A percentile compares a stretch with the other conserved stretches of the same genome.
phyloP scores from a whole-genome alignment of 163 green algal species.

The Volvox carteri region DNA sequence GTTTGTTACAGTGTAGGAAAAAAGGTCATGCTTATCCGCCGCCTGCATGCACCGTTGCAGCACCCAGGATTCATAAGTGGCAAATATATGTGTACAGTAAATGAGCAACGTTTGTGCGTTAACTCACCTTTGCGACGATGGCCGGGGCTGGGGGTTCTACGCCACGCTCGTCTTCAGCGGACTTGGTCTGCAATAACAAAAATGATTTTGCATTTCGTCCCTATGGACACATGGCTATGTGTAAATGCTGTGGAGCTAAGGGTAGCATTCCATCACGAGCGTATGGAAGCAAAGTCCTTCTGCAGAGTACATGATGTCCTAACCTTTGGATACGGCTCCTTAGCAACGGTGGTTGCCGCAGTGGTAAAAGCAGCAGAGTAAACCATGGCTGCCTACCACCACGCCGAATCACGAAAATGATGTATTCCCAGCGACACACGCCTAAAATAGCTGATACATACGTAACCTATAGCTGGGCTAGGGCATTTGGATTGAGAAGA shows the following conservation, averaged over 20 bases:
- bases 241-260: no score
- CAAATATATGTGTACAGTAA: not conserved
- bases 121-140: not conserved
- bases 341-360: not conserved
- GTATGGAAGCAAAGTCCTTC: not conserved
- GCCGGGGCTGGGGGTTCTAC: slow-evolving; percentile 23
- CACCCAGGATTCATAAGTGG: not conserved
- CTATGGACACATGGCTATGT: no score
- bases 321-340: slow-evolving; percentile 43
- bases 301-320: not conserved
- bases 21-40: slow-evolving; percentile 56
- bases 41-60: slow-evolving; percentile 31
- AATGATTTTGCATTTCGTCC: no score
- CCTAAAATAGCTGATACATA: no score
- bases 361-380: slow-evolving; percentile 33
- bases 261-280: no score
- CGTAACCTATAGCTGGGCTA: no score
- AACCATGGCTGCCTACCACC: slow-evolving; percentile 44
- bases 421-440: not conserved
- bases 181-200: slow-evolving; percentile 36
- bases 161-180: slow-evolving; percentile 19
- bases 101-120: not conserved
- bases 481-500: no score
- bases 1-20: slow-evolving; percentile 60
- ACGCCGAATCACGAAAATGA: not conserved